phyloP scores from a whole-genome alignment of 768 basidiomycete genomes.

The Phallus indusiatus region DNA sequence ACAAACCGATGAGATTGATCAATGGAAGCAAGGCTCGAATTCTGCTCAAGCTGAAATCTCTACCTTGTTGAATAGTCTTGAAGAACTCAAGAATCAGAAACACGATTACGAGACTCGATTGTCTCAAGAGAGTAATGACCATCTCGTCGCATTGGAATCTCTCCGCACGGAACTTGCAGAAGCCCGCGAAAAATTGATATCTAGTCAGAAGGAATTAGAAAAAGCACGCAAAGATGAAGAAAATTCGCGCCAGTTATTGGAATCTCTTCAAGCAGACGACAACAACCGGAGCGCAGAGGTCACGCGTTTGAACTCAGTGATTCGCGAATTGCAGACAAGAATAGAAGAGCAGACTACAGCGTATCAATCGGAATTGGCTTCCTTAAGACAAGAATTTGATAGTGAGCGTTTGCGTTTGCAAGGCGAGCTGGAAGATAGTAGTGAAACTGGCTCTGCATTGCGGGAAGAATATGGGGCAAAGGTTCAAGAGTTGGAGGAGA shows the following conservation, averaged over 20 bases:
- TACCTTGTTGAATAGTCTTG: constrained; percentile 4
- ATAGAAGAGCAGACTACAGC: background rate
- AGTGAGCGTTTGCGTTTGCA: background rate
- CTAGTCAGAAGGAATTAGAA: too few species aligned
- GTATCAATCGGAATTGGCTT: background rate
- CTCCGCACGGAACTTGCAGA: background rate
- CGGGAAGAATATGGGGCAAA: background rate
- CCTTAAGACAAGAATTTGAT: background rate
- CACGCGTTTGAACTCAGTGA: background rate
- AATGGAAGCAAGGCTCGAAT: constrained; percentile 11
- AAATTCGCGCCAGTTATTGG: background rate
- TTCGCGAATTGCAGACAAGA: background rate
- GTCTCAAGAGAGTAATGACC: background rate
- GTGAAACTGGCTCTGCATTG: background rate
- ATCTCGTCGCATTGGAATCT: background rate
- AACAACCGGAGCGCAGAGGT: background rate
- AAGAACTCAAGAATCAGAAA: constrained; percentile 13
- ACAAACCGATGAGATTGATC: constrained; percentile 14
- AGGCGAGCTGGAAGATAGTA: background rate
- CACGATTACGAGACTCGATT: background rate
- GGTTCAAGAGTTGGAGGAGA: background rate
- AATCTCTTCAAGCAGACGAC: background rate
- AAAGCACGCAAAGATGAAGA: background rate
- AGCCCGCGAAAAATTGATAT: background rate
- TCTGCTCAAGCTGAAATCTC: constrained; percentile 9